phyloP scores from a whole-genome alignment of 2,329 filamentous ascomycete species.

The Aureobasidium sp. region DNA sequence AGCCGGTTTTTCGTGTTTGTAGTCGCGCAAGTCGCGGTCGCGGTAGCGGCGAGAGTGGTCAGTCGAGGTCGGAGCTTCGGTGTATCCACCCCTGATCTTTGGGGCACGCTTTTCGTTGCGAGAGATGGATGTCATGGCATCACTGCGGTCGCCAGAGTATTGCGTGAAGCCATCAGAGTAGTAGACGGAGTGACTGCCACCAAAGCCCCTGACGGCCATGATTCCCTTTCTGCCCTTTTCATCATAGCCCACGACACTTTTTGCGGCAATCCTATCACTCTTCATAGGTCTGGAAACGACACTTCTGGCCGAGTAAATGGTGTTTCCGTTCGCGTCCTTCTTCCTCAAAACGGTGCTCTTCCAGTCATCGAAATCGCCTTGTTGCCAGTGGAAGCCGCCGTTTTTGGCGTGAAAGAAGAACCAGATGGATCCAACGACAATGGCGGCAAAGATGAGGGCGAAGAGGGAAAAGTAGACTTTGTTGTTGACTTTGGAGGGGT shows the following conservation, averaged over 20 bases:
- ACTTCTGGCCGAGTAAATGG: conserved; percentile 67
- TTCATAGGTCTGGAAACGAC: conserved; percentile 47
- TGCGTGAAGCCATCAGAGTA: conserved; percentile 35
- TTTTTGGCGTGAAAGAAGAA: conserved; percentile 99
- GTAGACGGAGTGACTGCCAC: conserved; percentile 33
- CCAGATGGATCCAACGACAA: conserved; percentile 75
- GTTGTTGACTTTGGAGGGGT: conserved; percentile 36
- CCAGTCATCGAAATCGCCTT: conserved; percentile 96
- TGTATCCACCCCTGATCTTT: conserved; percentile 4
- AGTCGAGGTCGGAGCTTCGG: not conserved
- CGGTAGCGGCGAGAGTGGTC: conserved; percentile 44
- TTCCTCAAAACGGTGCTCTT: conserved; percentile 87
- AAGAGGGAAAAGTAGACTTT: conserved; percentile 73
- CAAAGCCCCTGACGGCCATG: conserved; percentile 30
- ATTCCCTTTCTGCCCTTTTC: conserved; percentile 35
- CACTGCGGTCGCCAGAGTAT: conserved; percentile 28
- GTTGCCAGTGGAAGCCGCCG: conserved; percentile 78
- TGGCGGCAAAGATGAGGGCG: conserved; percentile 66
- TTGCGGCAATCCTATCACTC: conserved; percentile 28
- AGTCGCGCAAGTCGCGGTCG: conserved; percentile 61
- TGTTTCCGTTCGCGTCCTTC: conserved; percentile 79
- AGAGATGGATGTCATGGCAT: conserved; percentile 16
- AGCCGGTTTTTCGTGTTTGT: conserved; percentile 78
- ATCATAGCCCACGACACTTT: conserved; percentile 35
- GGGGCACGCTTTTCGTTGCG: not conserved